Evolutionary conservation across 139 green algal species (phyloP).

Genomic region (Chlorella sp.): DNA sequence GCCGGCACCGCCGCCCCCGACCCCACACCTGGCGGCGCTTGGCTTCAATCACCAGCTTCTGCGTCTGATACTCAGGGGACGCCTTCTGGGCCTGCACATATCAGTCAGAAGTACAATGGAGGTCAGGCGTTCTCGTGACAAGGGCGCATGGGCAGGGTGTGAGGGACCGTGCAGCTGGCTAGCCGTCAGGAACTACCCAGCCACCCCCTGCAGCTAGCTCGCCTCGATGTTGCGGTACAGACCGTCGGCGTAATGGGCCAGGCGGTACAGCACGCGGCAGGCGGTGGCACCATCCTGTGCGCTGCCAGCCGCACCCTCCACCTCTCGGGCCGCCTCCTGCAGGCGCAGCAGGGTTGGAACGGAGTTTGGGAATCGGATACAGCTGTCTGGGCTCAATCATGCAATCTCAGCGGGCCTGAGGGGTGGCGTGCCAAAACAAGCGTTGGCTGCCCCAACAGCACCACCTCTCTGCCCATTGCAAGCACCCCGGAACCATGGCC

Average conservation of each 20-base stretch:
- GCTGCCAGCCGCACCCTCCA: background rate
- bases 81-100: slow-evolving; percentile 53
- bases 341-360: slow-evolving; percentile 1
- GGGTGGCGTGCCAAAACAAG: no score
- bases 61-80: slow-evolving; percentile 70
- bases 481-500: no score
- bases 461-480: no score
- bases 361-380: no score
- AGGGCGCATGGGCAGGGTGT: no score
- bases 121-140: no score
- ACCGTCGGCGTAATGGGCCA: slow-evolving; percentile 83
- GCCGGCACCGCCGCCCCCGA: background rate
- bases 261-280: slow-evolving; percentile 69
- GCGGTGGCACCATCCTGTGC: slow-evolving; percentile 10
- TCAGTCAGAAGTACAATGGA: no score
- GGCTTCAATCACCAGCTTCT: slow-evolving; percentile 61
- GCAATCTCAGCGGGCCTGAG: no score
- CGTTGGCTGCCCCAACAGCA: no score
- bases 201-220: background rate
- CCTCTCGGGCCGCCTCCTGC: slow-evolving; percentile 22
- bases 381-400: no score
- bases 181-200: no score
- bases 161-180: no score
- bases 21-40: slow-evolving; percentile 64
- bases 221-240: slow-evolving; percentile 65